A percentile compares a stretch with the other conserved stretches of the same genome.
Conservation (phyloP, 306 rosid genomes). For the Castanopsis chinensis region DNA sequence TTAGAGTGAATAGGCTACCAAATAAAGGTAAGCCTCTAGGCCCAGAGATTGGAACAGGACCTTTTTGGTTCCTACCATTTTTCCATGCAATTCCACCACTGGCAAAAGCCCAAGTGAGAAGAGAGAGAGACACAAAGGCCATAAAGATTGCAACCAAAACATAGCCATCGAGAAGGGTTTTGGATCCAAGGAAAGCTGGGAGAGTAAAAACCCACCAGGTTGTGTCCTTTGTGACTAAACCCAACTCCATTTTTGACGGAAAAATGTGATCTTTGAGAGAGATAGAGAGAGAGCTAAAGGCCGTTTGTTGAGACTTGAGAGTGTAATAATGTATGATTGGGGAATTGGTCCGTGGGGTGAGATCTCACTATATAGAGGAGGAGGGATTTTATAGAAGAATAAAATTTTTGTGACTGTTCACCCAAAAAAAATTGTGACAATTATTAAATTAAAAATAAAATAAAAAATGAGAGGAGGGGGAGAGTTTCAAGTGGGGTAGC, state of each 20-base stretch:
- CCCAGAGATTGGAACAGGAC: constrained; percentile 34
- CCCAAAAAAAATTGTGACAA: not conserved
- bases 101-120: constrained; percentile 41
- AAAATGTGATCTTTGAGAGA: not conserved
- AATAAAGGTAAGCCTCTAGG: constrained; percentile 41
- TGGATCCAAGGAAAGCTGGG: constrained; percentile 35
- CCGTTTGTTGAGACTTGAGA: not conserved
- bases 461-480: not conserved
- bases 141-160: constrained; percentile 17
- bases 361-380: not conserved
- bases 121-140: constrained; percentile 1
- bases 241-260: not conserved
- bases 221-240: constrained; percentile 12
- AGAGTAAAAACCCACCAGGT: constrained; percentile 47
- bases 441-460: not conserved
- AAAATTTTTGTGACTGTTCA: no score
- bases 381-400: not conserved
- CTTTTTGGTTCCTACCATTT: constrained; percentile 34
- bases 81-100: constrained; percentile 53
- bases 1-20: constrained; percentile 44
- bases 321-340: not conserved
- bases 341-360: not conserved
- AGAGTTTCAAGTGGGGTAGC: not conserved
- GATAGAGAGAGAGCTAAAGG: not conserved
- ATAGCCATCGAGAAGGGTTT: constrained; percentile 12